Percentiles rank a stretch among this genome's conserved stretches.
phyloP scores from a whole-genome alignment of 164 flowering plant species.

The grape (Vitis vinifera) region DNA sequence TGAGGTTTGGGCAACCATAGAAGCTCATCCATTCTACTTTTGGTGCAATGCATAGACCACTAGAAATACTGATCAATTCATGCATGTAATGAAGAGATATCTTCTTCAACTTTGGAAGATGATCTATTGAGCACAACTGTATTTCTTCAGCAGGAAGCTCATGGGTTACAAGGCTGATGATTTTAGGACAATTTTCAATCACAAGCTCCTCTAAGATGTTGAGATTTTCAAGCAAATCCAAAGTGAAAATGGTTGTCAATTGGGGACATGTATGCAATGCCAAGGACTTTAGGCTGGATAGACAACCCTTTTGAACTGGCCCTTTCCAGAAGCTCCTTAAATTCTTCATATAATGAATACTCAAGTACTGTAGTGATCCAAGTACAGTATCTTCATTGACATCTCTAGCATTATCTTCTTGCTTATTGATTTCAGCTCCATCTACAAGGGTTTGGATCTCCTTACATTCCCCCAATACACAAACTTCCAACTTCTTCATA shows the following conservation, averaged over 20 bases:
- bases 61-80: too few species aligned
- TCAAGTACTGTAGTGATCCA: background rate
- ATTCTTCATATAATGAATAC: background rate
- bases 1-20: too few species aligned
- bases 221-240: slow-evolving; percentile 2
- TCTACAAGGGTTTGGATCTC: too few species aligned
- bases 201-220: slow-evolving; percentile 3
- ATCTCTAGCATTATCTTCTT: background rate
- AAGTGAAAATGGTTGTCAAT: slow-evolving; percentile 4
- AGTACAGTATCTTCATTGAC: background rate
- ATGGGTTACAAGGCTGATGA: background rate
- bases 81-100: too few species aligned
- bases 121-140: too few species aligned
- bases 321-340: slow-evolving; percentile 11
- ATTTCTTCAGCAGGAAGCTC: background rate
- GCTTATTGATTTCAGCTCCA: too few species aligned
- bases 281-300: slow-evolving; percentile 2
- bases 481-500: too few species aligned
- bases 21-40: too few species aligned
- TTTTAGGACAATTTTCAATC: slow-evolving; percentile 2
- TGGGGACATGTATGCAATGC: slow-evolving; percentile 5
- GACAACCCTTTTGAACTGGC: background rate
- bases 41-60: too few species aligned
- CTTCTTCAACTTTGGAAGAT: background rate
- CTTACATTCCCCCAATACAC: too few species aligned